Evolutionary conservation across 2,329 filamentous ascomycete genomes (phyloP).

Genomic region (Calonectria pseudoreteaudii): DNA sequence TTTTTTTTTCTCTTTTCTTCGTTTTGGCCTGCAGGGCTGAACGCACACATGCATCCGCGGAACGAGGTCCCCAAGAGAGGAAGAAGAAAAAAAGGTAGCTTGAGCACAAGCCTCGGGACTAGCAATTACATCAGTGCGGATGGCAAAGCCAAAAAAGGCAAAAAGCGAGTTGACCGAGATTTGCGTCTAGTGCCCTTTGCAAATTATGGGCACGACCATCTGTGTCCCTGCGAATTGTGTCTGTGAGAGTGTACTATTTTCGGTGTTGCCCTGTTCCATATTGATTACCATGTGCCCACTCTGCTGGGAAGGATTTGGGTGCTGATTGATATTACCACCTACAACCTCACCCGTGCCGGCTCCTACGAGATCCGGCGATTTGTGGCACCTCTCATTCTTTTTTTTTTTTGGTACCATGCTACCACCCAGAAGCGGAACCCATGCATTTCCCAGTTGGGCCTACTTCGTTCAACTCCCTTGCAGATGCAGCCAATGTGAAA

Average conservation of each 20-base stretch:
- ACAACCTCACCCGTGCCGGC: background rate
- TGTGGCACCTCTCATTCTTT: background rate
- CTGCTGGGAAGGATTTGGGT: background rate
- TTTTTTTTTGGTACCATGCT: background rate
- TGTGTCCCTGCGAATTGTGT: background rate
- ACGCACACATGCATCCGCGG: background rate
- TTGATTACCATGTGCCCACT: background rate
- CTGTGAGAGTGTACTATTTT: conserved; percentile 1
- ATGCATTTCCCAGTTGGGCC: background rate
- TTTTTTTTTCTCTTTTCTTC: background rate
- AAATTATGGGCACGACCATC: background rate
- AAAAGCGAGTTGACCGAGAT: background rate
- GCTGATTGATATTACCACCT: background rate
- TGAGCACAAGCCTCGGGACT: background rate
- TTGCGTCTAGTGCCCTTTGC: too few species aligned
- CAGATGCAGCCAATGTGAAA: background rate
- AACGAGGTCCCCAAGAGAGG: too few species aligned
- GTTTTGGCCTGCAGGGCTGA: background rate
- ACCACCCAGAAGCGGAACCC: background rate
- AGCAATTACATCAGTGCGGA: background rate
- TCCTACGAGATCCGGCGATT: background rate
- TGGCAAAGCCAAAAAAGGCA: background rate
- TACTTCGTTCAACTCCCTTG: background rate
- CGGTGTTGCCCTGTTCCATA: background rate
- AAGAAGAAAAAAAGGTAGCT: background rate